These are phyloP conservation scores for Malbranchea cinnamomea DNA, from an alignment of 2,329 filamentous ascomycete species.

Conservation along the genomic window DNA sequence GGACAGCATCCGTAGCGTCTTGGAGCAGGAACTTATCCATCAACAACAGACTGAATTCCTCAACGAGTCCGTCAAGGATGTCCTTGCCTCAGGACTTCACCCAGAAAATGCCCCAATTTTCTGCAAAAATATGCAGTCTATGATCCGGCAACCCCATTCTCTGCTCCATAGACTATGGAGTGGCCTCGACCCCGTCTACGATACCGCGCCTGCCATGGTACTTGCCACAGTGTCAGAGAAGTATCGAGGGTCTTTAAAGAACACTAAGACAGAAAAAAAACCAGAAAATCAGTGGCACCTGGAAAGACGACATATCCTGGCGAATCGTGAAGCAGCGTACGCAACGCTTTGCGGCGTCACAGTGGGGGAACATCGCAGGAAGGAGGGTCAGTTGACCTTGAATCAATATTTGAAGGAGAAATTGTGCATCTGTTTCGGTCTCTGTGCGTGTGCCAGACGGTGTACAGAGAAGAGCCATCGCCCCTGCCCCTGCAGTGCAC, in stretches of 20 bases:
- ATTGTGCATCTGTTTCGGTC: conserved; percentile 22
- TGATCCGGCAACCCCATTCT: conserved; percentile 13
- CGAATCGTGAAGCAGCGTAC: conserved; percentile 19
- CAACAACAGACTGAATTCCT: conserved; percentile 19
- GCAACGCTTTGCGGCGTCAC: conserved; percentile 21
- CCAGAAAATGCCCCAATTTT: conserved; percentile 18
- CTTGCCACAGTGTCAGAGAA: conserved; percentile 21
- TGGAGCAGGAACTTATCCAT: conserved; percentile 15
- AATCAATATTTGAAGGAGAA: conserved; percentile 16
- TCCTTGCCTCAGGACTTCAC: conserved; percentile 8
- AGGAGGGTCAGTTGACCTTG: conserved; percentile 13
- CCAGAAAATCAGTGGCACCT: conserved; percentile 9
- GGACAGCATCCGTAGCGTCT: conserved; percentile 14
- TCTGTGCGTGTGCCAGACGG: conserved; percentile 19
- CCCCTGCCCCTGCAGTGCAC: conserved; percentile 22
- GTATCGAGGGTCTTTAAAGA: conserved; percentile 17
- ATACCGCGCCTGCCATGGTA: conserved; percentile 16
- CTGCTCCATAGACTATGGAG: conserved; percentile 18
- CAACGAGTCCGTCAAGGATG: conserved; percentile 12
- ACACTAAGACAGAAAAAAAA: conserved; percentile 2
- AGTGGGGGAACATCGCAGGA: conserved; percentile 21
- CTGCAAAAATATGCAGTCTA: conserved; percentile 14
- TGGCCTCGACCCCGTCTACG: conserved; percentile 16
- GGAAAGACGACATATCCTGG: conserved; percentile 11
- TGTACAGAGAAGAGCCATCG: conserved; percentile 19